phyloP scores from a whole-genome alignment of 441 rosid species.

The Gossypium trilobum region DNA sequence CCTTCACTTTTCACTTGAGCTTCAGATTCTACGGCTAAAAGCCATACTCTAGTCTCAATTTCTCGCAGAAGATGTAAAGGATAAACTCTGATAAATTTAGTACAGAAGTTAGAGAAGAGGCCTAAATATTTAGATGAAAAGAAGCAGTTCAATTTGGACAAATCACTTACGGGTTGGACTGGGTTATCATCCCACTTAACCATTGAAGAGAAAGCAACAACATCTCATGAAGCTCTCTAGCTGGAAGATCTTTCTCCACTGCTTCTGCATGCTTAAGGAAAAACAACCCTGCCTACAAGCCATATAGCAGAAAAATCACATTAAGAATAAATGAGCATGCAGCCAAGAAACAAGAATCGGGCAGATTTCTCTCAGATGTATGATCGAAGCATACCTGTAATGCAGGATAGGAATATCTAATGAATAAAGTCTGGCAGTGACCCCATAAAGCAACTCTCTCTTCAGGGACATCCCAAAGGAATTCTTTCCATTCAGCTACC shows the following conservation, averaged over 20 bases:
- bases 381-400: slow-evolving; percentile 48
- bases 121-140: background rate
- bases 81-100: slow-evolving; percentile 60
- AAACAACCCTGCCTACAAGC: slow-evolving; percentile 81
- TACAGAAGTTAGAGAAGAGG: slow-evolving; percentile 26
- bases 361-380: slow-evolving; percentile 2
- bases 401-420: slow-evolving; percentile 79
- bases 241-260: slow-evolving; percentile 92
- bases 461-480: slow-evolving; percentile 99
- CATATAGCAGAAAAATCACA: slow-evolving; percentile 14
- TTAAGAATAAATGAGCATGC: slow-evolving; percentile 18
- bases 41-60: slow-evolving; percentile 97
- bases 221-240: slow-evolving; percentile 82
- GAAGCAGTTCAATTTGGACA: slow-evolving; percentile 11
- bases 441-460: slow-evolving; percentile 97
- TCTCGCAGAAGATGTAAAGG: slow-evolving; percentile 87
- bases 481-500: slow-evolving; percentile 99
- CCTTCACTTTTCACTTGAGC: slow-evolving; percentile 72
- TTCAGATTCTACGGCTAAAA: slow-evolving; percentile 96
- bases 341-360: slow-evolving; percentile 20
- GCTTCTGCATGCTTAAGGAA: slow-evolving; percentile 94
- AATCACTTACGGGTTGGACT: slow-evolving; percentile 72
- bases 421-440: slow-evolving; percentile 89
- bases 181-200: slow-evolving; percentile 88
- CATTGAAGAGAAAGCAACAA: slow-evolving; percentile 89